Conservation (phyloP, 768 basidiomycete genomes). For the Boletus tylopilopsis region DNA sequence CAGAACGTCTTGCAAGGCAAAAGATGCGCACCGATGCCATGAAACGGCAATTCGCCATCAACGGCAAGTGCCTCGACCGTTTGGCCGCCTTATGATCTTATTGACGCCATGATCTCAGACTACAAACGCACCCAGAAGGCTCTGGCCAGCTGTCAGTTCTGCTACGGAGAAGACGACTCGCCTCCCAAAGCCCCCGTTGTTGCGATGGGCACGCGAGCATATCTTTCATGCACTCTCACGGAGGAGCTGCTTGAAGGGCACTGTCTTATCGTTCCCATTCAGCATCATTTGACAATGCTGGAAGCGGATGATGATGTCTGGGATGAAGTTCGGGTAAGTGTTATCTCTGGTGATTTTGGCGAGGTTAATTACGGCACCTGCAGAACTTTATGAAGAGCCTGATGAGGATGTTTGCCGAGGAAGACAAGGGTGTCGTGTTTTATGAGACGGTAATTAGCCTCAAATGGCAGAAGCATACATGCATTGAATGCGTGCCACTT, state of each 20-base stretch:
- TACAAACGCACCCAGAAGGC: slow-evolving; percentile 94
- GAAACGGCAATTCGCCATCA: slow-evolving; percentile 95
- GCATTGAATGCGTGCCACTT: slow-evolving; percentile 90
- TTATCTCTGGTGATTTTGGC: background rate
- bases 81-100: background rate
- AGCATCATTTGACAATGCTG: slow-evolving; percentile 86
- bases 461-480: slow-evolving; percentile 87
- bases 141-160: slow-evolving; percentile 80
- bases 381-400: slow-evolving; percentile 88
- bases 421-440: slow-evolving; percentile 93
- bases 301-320: slow-evolving; percentile 97
- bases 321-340: slow-evolving; percentile 88
- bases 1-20: slow-evolving; percentile 84
- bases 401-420: slow-evolving; percentile 90
- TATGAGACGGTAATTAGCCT: slow-evolving; percentile 89
- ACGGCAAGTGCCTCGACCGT: slow-evolving; percentile 52
- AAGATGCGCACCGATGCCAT: slow-evolving; percentile 97
- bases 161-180: slow-evolving; percentile 90
- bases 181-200: slow-evolving; percentile 84
- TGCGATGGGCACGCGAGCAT: slow-evolving; percentile 86
- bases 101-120: slow-evolving; percentile 46
- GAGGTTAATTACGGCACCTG: background rate
- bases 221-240: slow-evolving; percentile 82
- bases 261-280: slow-evolving; percentile 92
- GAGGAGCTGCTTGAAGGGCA: slow-evolving; percentile 93